Evolutionary conservation across 495 filamentous ascomycete genomes (phyloP).

Genomic region (Aspergillus bertholletiae): DNA sequence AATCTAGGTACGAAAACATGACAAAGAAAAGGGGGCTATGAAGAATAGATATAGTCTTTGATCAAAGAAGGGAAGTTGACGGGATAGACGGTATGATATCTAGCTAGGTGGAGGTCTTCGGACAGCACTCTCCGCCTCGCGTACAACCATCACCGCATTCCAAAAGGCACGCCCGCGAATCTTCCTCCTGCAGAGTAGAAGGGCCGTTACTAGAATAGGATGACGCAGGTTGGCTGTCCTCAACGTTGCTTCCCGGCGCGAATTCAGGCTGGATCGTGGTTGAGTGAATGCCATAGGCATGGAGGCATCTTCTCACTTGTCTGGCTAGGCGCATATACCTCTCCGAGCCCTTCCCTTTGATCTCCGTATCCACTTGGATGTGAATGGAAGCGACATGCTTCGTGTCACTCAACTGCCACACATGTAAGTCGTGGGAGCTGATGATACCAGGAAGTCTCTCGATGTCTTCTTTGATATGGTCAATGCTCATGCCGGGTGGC

Average conservation of each 20-base stretch:
- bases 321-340: conserved; percentile 86
- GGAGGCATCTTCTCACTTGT: conserved; percentile 77
- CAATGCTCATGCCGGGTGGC: conserved; percentile 77
- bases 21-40: conserved; percentile 2
- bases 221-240: conserved; percentile 33
- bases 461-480: conserved; percentile 91
- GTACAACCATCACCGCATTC: conserved; percentile 84
- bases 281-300: conserved; percentile 96
- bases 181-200: conserved; percentile 45
- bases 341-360: conserved; percentile 66
- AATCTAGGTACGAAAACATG: neutral
- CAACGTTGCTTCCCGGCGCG: conserved; percentile 57
- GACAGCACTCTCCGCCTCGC: conserved; percentile 69
- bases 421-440: conserved; percentile 91
- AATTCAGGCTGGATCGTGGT: conserved; percentile 98
- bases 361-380: conserved; percentile 78
- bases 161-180: conserved; percentile 67
- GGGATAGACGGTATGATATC: neutral
- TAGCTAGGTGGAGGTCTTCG: conserved; percentile 32
- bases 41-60: neutral
- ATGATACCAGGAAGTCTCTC: conserved; percentile 75
- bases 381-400: conserved; percentile 91
- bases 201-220: conserved; percentile 27
- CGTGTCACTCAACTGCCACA: conserved; percentile 94
- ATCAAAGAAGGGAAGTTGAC: neutral